Evolutionary conservation across 228 moss, liverwort and hornwort species (phyloP).

Genomic region (Sphagnum magellanicum): DNA sequence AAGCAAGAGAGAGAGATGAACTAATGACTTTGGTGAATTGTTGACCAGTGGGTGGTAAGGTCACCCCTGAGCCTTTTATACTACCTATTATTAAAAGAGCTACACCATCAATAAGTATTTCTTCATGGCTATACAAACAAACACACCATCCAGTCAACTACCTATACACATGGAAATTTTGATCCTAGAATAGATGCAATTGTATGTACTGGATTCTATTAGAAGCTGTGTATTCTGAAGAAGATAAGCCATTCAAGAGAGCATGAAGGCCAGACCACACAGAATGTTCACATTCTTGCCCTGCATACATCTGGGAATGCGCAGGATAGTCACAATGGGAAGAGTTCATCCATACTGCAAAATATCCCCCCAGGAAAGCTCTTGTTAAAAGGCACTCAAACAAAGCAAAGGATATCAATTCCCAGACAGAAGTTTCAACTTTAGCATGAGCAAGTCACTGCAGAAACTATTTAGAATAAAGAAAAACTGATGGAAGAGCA

Average conservation of each 20-base stretch:
- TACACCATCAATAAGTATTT: no score
- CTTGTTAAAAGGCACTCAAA: not conserved
- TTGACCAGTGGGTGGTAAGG: no score
- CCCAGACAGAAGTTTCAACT: not conserved
- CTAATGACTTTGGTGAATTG: no score
- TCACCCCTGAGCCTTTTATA: no score
- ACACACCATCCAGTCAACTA: no score
- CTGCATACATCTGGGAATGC: conserved; percentile 2
- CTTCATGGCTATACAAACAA: no score
- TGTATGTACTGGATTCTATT: no score
- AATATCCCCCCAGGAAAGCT: conserved; percentile 5
- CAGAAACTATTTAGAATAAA: not conserved
- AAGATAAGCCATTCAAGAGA: not conserved
- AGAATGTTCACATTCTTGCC: conserved; percentile 20
- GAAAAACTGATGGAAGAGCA: not conserved
- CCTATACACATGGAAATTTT: no score
- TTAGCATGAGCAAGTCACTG: not conserved
- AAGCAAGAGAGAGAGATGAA: no score
- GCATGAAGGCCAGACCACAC: not conserved
- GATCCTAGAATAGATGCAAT: no score
- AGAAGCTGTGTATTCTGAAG: no score
- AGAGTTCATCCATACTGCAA: conserved; percentile 86
- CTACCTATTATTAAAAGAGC: no score
- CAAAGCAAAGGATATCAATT: not conserved
- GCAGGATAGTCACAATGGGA: conserved; percentile 51